Percentiles rank a stretch among this genome's conserved stretches.
Conservation (phyloP, 208 protist species). For the Trypanosoma melophagium region DNA sequence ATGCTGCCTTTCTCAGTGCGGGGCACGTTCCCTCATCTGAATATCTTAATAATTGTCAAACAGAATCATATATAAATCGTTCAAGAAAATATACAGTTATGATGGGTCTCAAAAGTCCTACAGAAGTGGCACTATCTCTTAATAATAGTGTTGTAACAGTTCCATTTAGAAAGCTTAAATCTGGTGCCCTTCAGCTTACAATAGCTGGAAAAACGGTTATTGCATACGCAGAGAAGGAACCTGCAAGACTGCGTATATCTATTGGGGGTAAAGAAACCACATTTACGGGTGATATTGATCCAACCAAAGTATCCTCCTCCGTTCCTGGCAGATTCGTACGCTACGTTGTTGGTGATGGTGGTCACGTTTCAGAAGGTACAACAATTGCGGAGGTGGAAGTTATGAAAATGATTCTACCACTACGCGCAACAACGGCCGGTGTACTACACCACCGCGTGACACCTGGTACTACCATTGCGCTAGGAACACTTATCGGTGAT, state of each 20-base stretch:
- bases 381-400: constrained; percentile 96
- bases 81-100: constrained; percentile 78
- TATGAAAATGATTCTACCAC: constrained; percentile 99
- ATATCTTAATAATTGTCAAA: constrained; percentile 56
- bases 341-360: constrained; percentile 92
- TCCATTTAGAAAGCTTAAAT: constrained; percentile 80
- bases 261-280: constrained; percentile 90
- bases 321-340: constrained; percentile 95
- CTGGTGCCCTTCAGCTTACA: constrained; percentile 77
- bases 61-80: constrained; percentile 75
- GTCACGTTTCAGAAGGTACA: constrained; percentile 81
- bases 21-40: constrained; percentile 87
- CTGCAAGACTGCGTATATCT: constrained; percentile 86
- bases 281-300: constrained; percentile 95
- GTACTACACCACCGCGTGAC: constrained; percentile 67
- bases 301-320: constrained; percentile 90
- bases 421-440: constrained; percentile 83
- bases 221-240: constrained; percentile 93
- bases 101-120: constrained; percentile 44
- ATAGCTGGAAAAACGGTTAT: constrained; percentile 77
- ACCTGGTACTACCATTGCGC: constrained; percentile 90
- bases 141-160: constrained; percentile 74
- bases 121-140: constrained; percentile 68
- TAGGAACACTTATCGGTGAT: constrained; percentile 92
- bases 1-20: constrained; percentile 67